Conservation (phyloP, 2,329 filamentous ascomycete genomes). For the Verticillium albo-atrum region DNA sequence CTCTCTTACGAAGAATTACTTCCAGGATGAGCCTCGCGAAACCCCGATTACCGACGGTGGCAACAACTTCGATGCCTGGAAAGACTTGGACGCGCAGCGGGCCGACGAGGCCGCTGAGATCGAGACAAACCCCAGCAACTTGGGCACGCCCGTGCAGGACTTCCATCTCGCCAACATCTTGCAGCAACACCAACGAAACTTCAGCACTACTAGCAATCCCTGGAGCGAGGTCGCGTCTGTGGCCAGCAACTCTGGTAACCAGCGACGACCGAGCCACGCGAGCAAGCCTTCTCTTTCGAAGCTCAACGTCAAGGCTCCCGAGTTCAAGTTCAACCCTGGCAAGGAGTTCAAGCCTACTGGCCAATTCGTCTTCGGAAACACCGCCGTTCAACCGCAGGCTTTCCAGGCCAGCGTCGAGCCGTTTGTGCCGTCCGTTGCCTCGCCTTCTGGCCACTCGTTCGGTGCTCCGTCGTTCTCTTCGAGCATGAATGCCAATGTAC, state of each 20-base stretch:
- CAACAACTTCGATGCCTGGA: slow-evolving; percentile 32
- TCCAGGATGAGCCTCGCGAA: slow-evolving; percentile 40
- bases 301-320: slow-evolving; percentile 83
- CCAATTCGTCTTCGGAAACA: slow-evolving; percentile 45
- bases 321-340: slow-evolving; percentile 72
- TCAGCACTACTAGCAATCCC: slow-evolving; percentile 57
- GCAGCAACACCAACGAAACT: slow-evolving; percentile 46
- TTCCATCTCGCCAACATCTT: slow-evolving; percentile 39
- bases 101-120: slow-evolving; percentile 59
- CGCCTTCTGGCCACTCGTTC: slow-evolving; percentile 31
- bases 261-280: slow-evolving; percentile 50
- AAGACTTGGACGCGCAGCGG: slow-evolving; percentile 33
- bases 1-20: slow-evolving; percentile 65
- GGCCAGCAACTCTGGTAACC: slow-evolving; percentile 25
- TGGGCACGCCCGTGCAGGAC: slow-evolving; percentile 57
- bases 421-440: slow-evolving; percentile 25
- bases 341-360: slow-evolving; percentile 43
- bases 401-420: slow-evolving; percentile 17
- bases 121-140: slow-evolving; percentile 69
- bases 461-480: slow-evolving; percentile 34
- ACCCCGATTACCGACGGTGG: slow-evolving; percentile 31
- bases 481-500: slow-evolving; percentile 50
- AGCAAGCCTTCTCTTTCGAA: slow-evolving; percentile 71
- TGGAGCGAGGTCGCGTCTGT: slow-evolving; percentile 51
- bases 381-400: slow-evolving; percentile 38